Evolutionary conservation across 208 protist species (phyloP).

Genomic region (Wallacemonas collosoma): DNA sequence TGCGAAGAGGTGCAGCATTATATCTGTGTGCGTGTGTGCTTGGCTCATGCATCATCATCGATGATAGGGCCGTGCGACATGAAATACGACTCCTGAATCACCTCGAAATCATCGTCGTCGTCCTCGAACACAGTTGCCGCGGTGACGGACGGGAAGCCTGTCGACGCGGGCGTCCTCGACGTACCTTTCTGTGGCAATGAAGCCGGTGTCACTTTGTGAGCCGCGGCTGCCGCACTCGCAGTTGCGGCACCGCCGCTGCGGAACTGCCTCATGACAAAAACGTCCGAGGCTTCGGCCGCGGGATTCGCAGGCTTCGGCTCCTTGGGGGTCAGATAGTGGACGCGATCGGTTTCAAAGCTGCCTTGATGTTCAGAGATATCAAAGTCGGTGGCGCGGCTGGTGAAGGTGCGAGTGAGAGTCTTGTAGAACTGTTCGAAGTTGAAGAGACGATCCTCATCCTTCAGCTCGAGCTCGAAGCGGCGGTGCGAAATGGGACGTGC

Average conservation of each 20-base stretch:
- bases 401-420: conserved; percentile 59
- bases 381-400: conserved; percentile 70
- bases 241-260: conserved; percentile 41
- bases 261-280: conserved; percentile 65
- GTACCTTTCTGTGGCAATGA: background rate
- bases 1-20: background rate
- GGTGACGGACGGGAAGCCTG: conserved; percentile 9
- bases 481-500: conserved; percentile 61
- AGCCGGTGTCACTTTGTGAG: conserved; percentile 3
- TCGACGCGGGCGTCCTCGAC: conserved; percentile 13
- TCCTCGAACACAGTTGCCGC: conserved; percentile 34
- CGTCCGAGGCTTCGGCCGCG: conserved; percentile 58
- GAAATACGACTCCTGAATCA: conserved; percentile 81
- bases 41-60: conserved; percentile 60
- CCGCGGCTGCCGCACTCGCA: background rate
- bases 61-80: conserved; percentile 83
- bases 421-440: conserved; percentile 62
- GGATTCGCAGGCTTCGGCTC: conserved; percentile 35
- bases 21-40: no score
- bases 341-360: conserved; percentile 64
- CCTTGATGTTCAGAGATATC: conserved; percentile 84
- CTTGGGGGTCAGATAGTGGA: conserved; percentile 66
- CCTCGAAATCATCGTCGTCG: conserved; percentile 88
- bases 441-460: conserved; percentile 74
- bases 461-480: conserved; percentile 69